Evolutionary conservation across 1,284 basidiomycete genomes (phyloP), one percentile per base, ranked within the genome.

Genomic region (Schizophyllum amplum): DNA sequence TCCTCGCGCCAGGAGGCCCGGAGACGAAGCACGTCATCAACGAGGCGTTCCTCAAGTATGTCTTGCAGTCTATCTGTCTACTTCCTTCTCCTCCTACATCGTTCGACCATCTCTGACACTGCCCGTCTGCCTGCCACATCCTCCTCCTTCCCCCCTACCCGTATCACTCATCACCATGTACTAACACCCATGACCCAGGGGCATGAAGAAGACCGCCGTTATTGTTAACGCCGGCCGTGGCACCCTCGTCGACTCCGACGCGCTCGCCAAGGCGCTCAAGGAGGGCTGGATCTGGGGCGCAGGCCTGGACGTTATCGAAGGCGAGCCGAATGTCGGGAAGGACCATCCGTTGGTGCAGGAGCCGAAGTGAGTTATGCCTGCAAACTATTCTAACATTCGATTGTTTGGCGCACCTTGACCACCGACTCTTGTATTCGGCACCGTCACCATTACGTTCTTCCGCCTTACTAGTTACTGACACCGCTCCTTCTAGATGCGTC

Each of bases 241-340:
- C 6, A 81, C 91, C 0, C 73, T 98, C 4, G 90, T 99, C 11
- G 93, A 98, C 69, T 90, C 88, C 4, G 83, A 89, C 47, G 95
- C 95, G 7, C 80, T 99, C 7, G 87, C 87, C 1, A 82, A 80
- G 59, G 95, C 94, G 0, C 72, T 98, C 51, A 73, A 76, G 52
- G 81, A 86, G 60, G 81, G 81, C 1, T 84, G 85, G 79, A 89
- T 98, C 48, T 96, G 89, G 77, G 94, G 87, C 22, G 96, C 96
- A 0, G 96, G 92, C 0, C 66, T 99, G 5, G 96, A 99, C 69
- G 96, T 98, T 27, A 84, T 98, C 11, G 92, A 94, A 62, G 92
- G 92, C 26, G 96, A 99, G 70, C 96, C 96, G 0, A 50, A 50
- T 50, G 20, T 50, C 26, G 66, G 71, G 0, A 70, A 74, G 1